Base-by-base conservation (phyloP, 2,329 filamentous ascomycete species). In the Diaporthe vaccinii region DNA sequence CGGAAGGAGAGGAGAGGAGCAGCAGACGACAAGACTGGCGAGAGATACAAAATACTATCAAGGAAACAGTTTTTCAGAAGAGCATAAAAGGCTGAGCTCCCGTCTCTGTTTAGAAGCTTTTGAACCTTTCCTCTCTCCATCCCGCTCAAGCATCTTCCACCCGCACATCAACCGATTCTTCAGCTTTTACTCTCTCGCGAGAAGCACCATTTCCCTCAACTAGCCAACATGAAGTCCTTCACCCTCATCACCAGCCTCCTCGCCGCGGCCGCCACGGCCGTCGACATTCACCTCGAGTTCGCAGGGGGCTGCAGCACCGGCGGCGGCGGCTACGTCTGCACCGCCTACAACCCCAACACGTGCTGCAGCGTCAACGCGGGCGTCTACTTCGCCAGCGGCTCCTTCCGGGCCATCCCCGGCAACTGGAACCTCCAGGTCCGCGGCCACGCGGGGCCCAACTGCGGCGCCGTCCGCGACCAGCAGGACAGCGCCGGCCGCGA, bases 321-420 rank as follows among this genome's bases (percentile, higher is more conserved):
- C 59, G 41, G 39, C 39, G 59, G 59, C 59, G 59, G 59, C 17
- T 31, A 17, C 59, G 31, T 65, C 59, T 65, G 59, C 59, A 17
- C 5, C 15, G 7, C 7, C 59, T n/a, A 7, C 17, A 44, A 65
- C 39, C 59, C 59, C 10, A 17, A 65, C 59, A 65, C 59, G 8
- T 65, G 59, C 41, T 65, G 59, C 59, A 65, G 39, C 59, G 41
- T 65, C 59, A 65, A 65, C 59, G 17, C 59, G 25, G 59, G 59
- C 59, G 22, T 25, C 39, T 65, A 14, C 41, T 46, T 65, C 25
- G n/a, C 6, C 25, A 46, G 41, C 41, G 59, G 39, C 39, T 65
- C 59, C 3, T 65, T 65, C 59, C 39, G 59, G 15, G 59, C 59
- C 59, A 65, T 65, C 59, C 59, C 59, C 8, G 2, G 9, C 59